Evolutionary conservation across 2,329 filamentous ascomycete species (phyloP).

Genomic region (Alternaria brassicae): DNA sequence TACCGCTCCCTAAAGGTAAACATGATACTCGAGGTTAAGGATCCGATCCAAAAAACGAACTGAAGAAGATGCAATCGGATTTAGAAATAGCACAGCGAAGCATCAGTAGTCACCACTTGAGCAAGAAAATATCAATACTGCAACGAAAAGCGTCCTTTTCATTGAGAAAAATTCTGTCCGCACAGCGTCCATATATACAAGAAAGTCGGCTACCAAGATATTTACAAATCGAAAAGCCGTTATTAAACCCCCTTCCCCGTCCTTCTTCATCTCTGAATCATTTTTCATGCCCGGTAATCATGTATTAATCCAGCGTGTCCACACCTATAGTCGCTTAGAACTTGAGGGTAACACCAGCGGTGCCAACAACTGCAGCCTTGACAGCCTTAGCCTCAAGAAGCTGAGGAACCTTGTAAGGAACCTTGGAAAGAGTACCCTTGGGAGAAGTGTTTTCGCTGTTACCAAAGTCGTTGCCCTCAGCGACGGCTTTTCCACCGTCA

Average conservation of each 20-base stretch:
- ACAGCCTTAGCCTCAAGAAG: conserved; percentile 46
- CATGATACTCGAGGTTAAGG: no score
- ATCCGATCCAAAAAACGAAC: no score
- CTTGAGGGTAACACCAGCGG: conserved; percentile 49
- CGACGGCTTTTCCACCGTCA: conserved; percentile 48
- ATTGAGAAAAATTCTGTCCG: conserved; percentile 3
- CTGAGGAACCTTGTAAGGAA: conserved; percentile 45
- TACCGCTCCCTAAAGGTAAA: no score
- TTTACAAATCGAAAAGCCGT: background rate
- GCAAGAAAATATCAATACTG: background rate
- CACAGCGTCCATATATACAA: conserved; percentile 15
- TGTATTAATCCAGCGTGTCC: background rate
- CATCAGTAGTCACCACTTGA: background rate
- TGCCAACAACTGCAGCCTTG: conserved; percentile 50
- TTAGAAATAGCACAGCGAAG: background rate
- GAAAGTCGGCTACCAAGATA: conserved; percentile 1
- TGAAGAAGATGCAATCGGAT: no score
- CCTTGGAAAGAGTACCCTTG: conserved; percentile 42
- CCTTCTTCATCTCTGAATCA: background rate
- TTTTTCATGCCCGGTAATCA: background rate
- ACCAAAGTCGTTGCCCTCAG: conserved; percentile 52
- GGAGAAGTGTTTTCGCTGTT: conserved; percentile 40
- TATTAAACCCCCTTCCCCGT: background rate
- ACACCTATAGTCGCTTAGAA: conserved; percentile 4
- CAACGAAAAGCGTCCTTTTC: background rate